A percentile compares a stretch with the other conserved stretches of the same genome.
Evolutionary conservation across 2,329 filamentous ascomycete genomes (phyloP).

Genomic region (Curvularia lunata): DNA sequence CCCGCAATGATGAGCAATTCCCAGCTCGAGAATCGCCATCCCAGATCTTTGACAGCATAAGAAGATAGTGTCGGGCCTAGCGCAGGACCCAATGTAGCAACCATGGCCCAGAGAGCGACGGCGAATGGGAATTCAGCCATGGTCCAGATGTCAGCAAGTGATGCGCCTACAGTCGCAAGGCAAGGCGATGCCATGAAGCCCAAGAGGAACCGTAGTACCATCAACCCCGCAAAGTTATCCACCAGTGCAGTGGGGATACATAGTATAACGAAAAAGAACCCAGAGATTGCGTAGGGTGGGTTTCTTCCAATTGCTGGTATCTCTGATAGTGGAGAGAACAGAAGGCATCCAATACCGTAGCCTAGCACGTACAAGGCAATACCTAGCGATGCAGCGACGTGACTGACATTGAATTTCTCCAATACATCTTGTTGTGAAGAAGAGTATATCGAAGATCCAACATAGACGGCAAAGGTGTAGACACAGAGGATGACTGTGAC

Average conservation of each 20-base stretch:
- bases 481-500: slow-evolving; percentile 48
- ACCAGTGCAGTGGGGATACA: slow-evolving; percentile 69
- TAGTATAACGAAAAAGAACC: slow-evolving; percentile 70
- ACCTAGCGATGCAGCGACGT: slow-evolving; percentile 61
- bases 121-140: slow-evolving; percentile 51
- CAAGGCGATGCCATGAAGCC: slow-evolving; percentile 47
- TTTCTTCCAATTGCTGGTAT: slow-evolving; percentile 70
- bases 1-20: slow-evolving; percentile 79
- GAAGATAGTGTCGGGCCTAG: slow-evolving; percentile 69
- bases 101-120: slow-evolving; percentile 51
- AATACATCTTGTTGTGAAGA: slow-evolving; percentile 55
- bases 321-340: slow-evolving; percentile 71
- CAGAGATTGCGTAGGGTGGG: slow-evolving; percentile 70
- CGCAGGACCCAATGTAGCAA: slow-evolving; percentile 66
- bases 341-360: slow-evolving; percentile 64
- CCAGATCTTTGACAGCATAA: slow-evolving; percentile 70
- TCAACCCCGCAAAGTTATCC: slow-evolving; percentile 66
- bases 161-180: slow-evolving; percentile 45
- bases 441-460: slow-evolving; percentile 59
- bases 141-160: slow-evolving; percentile 46
- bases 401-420: slow-evolving; percentile 58
- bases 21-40: slow-evolving; percentile 86
- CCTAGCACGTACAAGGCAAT: slow-evolving; percentile 68
- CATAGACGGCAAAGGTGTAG: slow-evolving; percentile 66
- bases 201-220: slow-evolving; percentile 56